Base-by-base conservation (phyloP, 306 rosid genomes). In the Calophaca sinica region DNA sequence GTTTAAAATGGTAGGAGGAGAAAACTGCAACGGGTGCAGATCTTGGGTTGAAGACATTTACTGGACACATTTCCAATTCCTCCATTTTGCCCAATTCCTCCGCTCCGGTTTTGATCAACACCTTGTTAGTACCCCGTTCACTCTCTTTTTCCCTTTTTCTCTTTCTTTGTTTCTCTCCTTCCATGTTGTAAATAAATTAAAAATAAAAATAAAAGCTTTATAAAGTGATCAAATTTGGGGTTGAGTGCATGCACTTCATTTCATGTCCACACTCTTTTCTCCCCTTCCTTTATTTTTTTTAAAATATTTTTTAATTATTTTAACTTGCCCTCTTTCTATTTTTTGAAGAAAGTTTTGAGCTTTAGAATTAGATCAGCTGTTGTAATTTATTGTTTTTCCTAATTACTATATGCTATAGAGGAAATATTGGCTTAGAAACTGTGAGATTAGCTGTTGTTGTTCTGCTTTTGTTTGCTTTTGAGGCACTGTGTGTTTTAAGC, bases 41-140 rank as follows among this genome's bases (percentile, higher is more conserved):
- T 82, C 88, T 2, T 85, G 83, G 96, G 88, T 39, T 1, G 88
- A 91, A 28, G 88, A 88, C 26, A 81, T 88, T 48, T 87, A 91
- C 74, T 87, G 93, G 93, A 60, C 68, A 71, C 93, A 81, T 84
- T 88, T 91, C 15, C 87, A 85, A 45, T 70, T 80, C 68, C 51
- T 44, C 38, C 91, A 79, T 58, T 88, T 91, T 32, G 67, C 83
- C 7, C 88, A 73, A n/a, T 73, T 73, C 77, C 88, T 91, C 46
- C 80, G 26, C 2, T n/a, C 20, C 4, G 89, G 69, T 38, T 87
- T 44, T 77, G 79, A 88, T 36, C 81, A 73, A 45, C 79, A 77
- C 41, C 92, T 88, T 73, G 96, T 91, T 33, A 80, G 82, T 81
- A 54, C 31, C 9, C 36, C 14, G 20, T 53, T 1, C 0, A 49